A percentile compares a stretch with the other conserved stretches of the same genome.
These are phyloP conservation scores for Coemansia javaensis DNA, from an alignment of 192 early-diverging fungal genomes.

Conservation along the genomic window DNA sequence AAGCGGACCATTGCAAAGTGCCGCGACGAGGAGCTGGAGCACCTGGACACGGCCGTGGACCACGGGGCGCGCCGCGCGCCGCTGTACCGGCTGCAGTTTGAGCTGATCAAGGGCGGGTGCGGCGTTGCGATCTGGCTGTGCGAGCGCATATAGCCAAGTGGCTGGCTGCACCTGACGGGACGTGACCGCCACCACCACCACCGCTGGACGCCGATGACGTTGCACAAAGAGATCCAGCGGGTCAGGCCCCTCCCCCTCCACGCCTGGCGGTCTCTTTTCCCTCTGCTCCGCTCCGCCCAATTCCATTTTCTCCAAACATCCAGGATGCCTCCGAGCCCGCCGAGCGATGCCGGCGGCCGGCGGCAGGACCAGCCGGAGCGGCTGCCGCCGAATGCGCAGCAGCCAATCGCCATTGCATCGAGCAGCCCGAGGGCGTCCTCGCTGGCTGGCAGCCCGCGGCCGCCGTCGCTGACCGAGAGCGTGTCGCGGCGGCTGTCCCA, in stretches of 20 bases:
- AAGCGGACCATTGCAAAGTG: slow-evolving; percentile 74
- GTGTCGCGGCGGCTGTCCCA: slow-evolving; percentile 14
- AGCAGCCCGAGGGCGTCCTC: no score
- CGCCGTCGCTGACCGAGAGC: slow-evolving; percentile 9
- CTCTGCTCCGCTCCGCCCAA: no score
- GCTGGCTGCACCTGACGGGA: no score
- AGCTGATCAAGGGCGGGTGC: slow-evolving; percentile 82
- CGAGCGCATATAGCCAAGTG: slow-evolving; percentile 73
- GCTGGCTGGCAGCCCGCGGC: slow-evolving; percentile 3
- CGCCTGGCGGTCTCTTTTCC: no score
- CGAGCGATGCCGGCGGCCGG: no score
- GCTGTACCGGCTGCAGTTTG: slow-evolving; percentile 64
- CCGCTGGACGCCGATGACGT: no score
- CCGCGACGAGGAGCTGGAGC: slow-evolving; percentile 93
- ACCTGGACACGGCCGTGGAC: slow-evolving; percentile 83
- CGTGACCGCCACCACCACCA: no score
- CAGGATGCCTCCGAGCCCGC: no score
- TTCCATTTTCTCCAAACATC: no score
- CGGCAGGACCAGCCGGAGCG: slow-evolving; percentile 14
- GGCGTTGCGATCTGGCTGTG: slow-evolving; percentile 91
- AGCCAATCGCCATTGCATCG: slow-evolving; percentile 6
- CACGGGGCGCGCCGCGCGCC: slow-evolving; percentile 82
- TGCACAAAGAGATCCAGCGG: no score
- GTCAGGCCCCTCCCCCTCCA: no score
- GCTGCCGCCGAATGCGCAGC: slow-evolving; percentile 38